phyloP scores from a whole-genome alignment of 164 flowering plant genomes.

The Macadamia tetraphylla region DNA sequence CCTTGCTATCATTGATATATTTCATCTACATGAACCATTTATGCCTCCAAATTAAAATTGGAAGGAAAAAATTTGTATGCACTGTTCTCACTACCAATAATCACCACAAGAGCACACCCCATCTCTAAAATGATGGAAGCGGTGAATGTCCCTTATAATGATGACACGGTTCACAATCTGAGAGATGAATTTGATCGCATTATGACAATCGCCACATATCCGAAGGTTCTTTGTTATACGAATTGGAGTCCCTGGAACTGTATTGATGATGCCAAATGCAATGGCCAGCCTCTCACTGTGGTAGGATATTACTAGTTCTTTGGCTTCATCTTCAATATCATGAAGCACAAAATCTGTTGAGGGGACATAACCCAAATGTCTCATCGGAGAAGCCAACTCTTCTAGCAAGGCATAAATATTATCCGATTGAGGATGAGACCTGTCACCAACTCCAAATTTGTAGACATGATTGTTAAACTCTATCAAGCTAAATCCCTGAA shows the following conservation, averaged over 20 bases:
- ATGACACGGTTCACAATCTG: conserved; percentile 22
- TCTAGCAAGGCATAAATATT: conserved; percentile 16
- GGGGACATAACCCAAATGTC: conserved; percentile 27
- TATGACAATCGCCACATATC: conserved; percentile 33
- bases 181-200: conserved; percentile 26
- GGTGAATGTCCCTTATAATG: conserved; percentile 24
- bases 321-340: conserved; percentile 33
- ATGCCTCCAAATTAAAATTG: not conserved
- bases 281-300: conserved; percentile 41
- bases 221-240: conserved; percentile 30
- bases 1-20: not conserved
- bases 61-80: not conserved
- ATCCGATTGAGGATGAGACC: conserved; percentile 23
- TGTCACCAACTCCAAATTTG: conserved; percentile 24
- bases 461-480: conserved; percentile 20
- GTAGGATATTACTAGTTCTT: conserved; percentile 25
- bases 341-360: conserved; percentile 28
- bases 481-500: conserved; percentile 25
- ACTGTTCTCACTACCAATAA: conserved; percentile 21
- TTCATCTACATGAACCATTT: not conserved
- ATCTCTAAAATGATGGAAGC: conserved; percentile 30
- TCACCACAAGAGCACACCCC: conserved; percentile 29
- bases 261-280: conserved; percentile 30
- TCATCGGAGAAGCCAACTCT: conserved; percentile 21
- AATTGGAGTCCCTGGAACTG: conserved; percentile 20